Evolutionary conservation across 1,139 yeast genomes (phyloP).

Genomic region (Hansenula sp.): DNA sequence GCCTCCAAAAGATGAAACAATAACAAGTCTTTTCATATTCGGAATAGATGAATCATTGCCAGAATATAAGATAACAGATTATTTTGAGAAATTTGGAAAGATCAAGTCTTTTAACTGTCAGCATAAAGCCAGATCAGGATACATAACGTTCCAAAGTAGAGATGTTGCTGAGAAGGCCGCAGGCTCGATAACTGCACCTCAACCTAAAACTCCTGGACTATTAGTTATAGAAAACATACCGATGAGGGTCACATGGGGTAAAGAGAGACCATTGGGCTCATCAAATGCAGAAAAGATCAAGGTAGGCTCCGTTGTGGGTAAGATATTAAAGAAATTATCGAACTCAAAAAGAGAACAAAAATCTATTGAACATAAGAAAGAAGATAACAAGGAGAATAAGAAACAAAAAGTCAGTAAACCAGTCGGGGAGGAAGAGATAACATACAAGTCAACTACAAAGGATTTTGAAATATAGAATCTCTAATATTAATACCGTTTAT

Average conservation of each 20-base stretch:
- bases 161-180: conserved; percentile 55
- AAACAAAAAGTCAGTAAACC: neutral
- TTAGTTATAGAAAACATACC: conserved; percentile 43
- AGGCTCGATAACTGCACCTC: conserved; percentile 23
- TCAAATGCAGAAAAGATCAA: conserved; percentile 45
- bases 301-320: conserved; percentile 49
- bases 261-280: conserved; percentile 44
- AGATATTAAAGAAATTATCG: conserved; percentile 48
- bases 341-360: neutral
- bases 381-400: neutral
- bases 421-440: neutral
- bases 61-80: conserved; percentile 50
- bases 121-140: conserved; percentile 65
- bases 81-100: conserved; percentile 41
- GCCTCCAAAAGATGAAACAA: conserved; percentile 37
- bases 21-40: conserved; percentile 62
- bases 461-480: conserved; percentile 4
- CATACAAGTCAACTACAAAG: conserved; percentile 6
- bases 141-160: conserved; percentile 46
- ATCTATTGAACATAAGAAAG: neutral
- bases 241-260: conserved; percentile 65
- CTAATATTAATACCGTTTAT: neutral
- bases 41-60: conserved; percentile 69
- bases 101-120: conserved; percentile 47
- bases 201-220: conserved; percentile 29